These are phyloP conservation scores for Psilocybe tampanensis DNA, from an alignment of 768 basidiomycete species.

Conservation along the genomic window DNA sequence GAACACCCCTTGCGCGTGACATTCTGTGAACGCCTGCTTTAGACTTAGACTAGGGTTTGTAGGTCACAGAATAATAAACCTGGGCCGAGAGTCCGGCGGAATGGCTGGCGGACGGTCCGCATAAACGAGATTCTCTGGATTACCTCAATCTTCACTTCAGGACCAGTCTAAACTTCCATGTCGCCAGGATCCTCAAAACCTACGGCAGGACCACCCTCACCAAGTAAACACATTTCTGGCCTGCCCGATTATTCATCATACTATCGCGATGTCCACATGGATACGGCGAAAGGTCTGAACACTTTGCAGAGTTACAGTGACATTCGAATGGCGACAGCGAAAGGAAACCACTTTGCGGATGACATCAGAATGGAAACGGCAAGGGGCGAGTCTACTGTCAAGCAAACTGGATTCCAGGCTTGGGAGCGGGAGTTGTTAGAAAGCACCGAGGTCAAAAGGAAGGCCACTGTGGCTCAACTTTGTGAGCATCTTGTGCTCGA, in stretches of 20 bases:
- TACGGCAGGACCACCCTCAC: constrained; percentile 19
- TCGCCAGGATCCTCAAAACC: not conserved
- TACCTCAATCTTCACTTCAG: no score
- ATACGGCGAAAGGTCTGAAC: constrained; percentile 68
- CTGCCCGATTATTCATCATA: constrained; percentile 28
- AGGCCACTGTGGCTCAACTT: constrained; percentile 95
- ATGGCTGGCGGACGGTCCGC: no score
- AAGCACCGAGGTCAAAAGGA: constrained; percentile 87
- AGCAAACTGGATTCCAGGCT: constrained; percentile 58
- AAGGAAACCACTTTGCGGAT: constrained; percentile 42
- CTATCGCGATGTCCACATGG: constrained; percentile 73
- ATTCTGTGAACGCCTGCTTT: no score
- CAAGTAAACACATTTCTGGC: constrained; percentile 31
- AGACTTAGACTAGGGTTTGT: no score
- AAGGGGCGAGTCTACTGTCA: constrained; percentile 53
- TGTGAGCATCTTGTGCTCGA: constrained; percentile 54
- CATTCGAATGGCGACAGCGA: constrained; percentile 68
- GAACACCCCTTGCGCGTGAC: no score
- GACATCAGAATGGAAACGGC: constrained; percentile 77
- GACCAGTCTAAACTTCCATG: not conserved
- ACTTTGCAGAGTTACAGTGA: constrained; percentile 37
- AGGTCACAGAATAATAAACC: no score
- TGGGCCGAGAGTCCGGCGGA: no score
- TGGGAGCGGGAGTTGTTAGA: constrained; percentile 90
- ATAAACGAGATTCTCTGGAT: no score